phyloP scores from a whole-genome alignment of 208 protist species.

The Trypanosoma lewisi region DNA sequence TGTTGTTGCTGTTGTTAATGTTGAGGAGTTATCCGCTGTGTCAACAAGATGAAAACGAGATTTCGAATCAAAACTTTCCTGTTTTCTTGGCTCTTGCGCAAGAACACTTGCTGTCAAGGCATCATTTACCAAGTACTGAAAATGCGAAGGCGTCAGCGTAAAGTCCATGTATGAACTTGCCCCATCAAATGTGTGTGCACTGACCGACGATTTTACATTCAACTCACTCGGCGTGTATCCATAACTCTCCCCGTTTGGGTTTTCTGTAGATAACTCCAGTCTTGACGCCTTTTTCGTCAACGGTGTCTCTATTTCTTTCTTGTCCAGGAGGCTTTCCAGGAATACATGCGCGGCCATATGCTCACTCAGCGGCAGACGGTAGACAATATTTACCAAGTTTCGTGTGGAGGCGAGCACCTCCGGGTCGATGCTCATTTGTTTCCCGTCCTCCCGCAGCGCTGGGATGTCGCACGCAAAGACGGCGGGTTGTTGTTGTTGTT shows the following conservation, averaged over 20 bases:
- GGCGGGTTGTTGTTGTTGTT: not conserved
- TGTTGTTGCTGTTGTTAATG: too few species aligned
- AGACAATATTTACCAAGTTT: constrained; percentile 36
- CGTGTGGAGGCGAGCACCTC: constrained; percentile 12
- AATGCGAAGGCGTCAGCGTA: not conserved
- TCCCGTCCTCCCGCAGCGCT: too few species aligned
- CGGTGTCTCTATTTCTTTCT: constrained; percentile 14
- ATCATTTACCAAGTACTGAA: constrained; percentile 24
- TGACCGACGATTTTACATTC: not conserved
- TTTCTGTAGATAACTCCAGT: not conserved
- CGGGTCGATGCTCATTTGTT: not conserved
- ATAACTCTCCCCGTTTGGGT: not conserved
- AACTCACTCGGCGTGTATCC: not conserved
- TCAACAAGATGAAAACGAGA: not conserved
- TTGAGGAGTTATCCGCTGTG: too few species aligned
- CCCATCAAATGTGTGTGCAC: not conserved
- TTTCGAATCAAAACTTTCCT: not conserved
- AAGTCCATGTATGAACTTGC: not conserved
- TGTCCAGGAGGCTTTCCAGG: constrained; percentile 52
- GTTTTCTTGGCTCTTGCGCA: not conserved
- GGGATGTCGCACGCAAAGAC: too few species aligned
- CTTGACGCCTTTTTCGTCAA: constrained; percentile 2
- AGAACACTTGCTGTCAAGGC: constrained; percentile 22
- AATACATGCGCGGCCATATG: constrained; percentile 57
- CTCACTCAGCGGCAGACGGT: constrained; percentile 47